phyloP scores from a whole-genome alignment of 768 basidiomycete species.

The Exsudoporus frostii region DNA sequence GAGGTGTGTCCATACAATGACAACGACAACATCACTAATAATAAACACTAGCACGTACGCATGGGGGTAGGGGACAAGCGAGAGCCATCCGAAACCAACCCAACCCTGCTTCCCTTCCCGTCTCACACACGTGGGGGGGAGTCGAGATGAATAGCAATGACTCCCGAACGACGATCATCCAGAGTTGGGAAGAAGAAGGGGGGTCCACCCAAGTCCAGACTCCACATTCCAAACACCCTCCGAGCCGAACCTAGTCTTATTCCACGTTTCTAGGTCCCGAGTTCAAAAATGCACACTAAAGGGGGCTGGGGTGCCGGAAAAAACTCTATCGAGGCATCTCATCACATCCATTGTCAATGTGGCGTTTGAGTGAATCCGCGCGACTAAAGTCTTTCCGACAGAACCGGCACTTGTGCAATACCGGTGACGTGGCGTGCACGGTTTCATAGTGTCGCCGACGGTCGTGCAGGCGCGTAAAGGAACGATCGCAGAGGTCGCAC shows the following conservation, averaged over 20 bases:
- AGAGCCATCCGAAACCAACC: background rate
- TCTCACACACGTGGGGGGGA: slow-evolving; percentile 8
- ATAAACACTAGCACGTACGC: slow-evolving; percentile 1
- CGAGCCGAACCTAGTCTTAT: slow-evolving; percentile 9
- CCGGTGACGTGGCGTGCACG: slow-evolving; percentile 62
- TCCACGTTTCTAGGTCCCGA: slow-evolving; percentile 17
- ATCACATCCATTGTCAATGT: slow-evolving; percentile 79
- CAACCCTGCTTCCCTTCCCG: background rate
- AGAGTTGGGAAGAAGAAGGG: slow-evolving; percentile 4
- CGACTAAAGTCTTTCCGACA: slow-evolving; percentile 81
- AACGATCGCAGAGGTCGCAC: slow-evolving; percentile 74
- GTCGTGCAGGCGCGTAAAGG: slow-evolving; percentile 79
- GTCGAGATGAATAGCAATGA: slow-evolving; percentile 12
- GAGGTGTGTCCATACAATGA: slow-evolving; percentile 1
- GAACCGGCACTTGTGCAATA: slow-evolving; percentile 65
- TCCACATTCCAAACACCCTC: slow-evolving; percentile 10
- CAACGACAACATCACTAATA: slow-evolving; percentile 2
- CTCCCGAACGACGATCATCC: slow-evolving; percentile 17
- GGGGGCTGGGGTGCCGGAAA: background rate
- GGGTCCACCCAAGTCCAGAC: slow-evolving; percentile 9
- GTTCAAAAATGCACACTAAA: slow-evolving; percentile 2
- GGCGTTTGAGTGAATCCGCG: slow-evolving; percentile 76
- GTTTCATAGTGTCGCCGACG: slow-evolving; percentile 80
- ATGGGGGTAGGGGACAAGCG: background rate
- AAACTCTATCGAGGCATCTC: slow-evolving; percentile 46